Evolutionary conservation across 1,284 basidiomycete genomes (phyloP).

Genomic region (Ustilago tritici): DNA sequence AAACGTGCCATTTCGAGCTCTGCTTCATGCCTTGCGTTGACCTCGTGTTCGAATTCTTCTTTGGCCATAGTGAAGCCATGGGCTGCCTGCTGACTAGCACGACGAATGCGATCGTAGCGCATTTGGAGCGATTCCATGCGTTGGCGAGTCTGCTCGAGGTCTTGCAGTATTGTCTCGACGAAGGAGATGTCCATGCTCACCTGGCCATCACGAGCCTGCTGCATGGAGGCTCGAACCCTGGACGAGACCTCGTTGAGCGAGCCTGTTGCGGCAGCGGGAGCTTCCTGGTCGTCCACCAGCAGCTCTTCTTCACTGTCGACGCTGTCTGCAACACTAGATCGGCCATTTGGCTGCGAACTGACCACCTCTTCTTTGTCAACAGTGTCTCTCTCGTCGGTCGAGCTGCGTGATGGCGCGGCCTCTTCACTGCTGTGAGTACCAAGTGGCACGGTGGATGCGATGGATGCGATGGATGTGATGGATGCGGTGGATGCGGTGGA

Average conservation of each 20-base stretch:
- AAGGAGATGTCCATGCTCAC: constrained; percentile 81
- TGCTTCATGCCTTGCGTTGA: constrained; percentile 85
- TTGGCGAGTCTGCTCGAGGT: constrained; percentile 78
- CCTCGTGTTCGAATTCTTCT: constrained; percentile 90
- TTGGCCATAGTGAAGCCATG: constrained; percentile 91
- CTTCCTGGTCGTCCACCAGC: constrained; percentile 25
- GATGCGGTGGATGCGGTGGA: no score
- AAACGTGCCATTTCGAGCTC: constrained; percentile 90
- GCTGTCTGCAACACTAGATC: neutral
- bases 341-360: neutral
- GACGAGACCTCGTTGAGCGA: constrained; percentile 57
- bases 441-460: neutral
- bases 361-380: constrained; percentile 2
- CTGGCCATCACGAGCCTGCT: constrained; percentile 75
- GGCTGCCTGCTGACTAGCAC: constrained; percentile 85
- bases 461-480: no score
- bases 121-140: constrained; percentile 79
- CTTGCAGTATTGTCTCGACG: constrained; percentile 78
- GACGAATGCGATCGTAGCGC: constrained; percentile 85
- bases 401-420: neutral
- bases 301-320: constrained; percentile 27
- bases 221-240: constrained; percentile 77
- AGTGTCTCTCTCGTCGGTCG: neutral
- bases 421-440: neutral
- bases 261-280: constrained; percentile 8